phyloP scores from a whole-genome alignment of 306 rosid species.

The Astragalus glycyphyllos region DNA sequence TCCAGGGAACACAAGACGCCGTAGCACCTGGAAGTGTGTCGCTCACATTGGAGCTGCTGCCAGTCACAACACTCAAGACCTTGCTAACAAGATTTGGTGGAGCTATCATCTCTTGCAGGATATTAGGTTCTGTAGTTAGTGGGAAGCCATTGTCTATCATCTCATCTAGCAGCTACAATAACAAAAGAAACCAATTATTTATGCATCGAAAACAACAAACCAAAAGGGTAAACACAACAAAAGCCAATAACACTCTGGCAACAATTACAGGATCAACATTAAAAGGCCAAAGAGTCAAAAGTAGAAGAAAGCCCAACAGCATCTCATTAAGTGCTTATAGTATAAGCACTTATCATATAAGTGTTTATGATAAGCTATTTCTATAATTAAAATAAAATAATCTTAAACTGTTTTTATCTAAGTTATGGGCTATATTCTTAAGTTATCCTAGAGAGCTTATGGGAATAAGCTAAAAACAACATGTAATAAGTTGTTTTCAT shows the following conservation, averaged over 20 bases:
- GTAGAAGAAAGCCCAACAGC: slow-evolving; percentile 1
- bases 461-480: too few species aligned
- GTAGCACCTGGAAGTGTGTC: slow-evolving; percentile 86
- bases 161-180: slow-evolving; percentile 89
- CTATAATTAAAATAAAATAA: too few species aligned
- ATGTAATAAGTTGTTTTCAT: too few species aligned
- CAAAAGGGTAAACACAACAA: not conserved
- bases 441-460: too few species aligned
- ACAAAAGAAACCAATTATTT: slow-evolving; percentile 30
- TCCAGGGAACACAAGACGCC: slow-evolving; percentile 86
- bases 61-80: slow-evolving; percentile 90
- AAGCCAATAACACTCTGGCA: slow-evolving; percentile 23
- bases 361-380: too few species aligned
- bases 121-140: slow-evolving; percentile 88
- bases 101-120: slow-evolving; percentile 94
- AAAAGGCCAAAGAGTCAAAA: not conserved
- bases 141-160: slow-evolving; percentile 99
- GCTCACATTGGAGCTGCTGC: slow-evolving; percentile 88
- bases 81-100: slow-evolving; percentile 92
- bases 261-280: not conserved
- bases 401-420: too few species aligned
- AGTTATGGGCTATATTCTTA: too few species aligned
- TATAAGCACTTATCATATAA: too few species aligned
- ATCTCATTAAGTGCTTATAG: too few species aligned
- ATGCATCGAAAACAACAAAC: slow-evolving; percentile 22